These are phyloP conservation scores for Papiliotrema terrestris DNA, from an alignment of 1,284 basidiomycete species.

Conservation along the genomic window DNA sequence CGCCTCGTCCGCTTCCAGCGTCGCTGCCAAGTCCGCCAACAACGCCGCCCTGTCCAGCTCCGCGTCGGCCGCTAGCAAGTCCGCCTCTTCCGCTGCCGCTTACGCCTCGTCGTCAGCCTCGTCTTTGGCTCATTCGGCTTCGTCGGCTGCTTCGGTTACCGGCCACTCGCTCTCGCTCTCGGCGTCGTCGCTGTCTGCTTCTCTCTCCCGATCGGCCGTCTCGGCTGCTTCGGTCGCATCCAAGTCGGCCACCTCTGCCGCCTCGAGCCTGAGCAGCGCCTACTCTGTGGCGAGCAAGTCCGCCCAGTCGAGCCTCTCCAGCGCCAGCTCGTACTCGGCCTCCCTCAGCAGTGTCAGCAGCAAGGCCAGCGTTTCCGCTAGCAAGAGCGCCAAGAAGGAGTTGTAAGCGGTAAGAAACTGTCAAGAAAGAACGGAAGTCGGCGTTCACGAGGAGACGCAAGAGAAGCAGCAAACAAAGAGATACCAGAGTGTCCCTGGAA, in stretches of 20 bases:
- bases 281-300: slow-evolving; percentile 52
- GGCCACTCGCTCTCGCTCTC: slow-evolving; percentile 36
- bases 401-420: slow-evolving; percentile 16
- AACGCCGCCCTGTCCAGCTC: slow-evolving; percentile 35
- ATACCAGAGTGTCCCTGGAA: not conserved
- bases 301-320: slow-evolving; percentile 27
- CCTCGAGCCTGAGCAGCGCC: slow-evolving; percentile 23
- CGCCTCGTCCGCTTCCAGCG: slow-evolving; percentile 34
- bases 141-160: slow-evolving; percentile 52
- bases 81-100: slow-evolving; percentile 35
- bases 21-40: slow-evolving; percentile 35
- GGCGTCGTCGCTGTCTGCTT: slow-evolving; percentile 26
- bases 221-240: slow-evolving; percentile 34
- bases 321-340: slow-evolving; percentile 33
- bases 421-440: not conserved
- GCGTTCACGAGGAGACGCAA: not conserved
- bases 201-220: slow-evolving; percentile 27
- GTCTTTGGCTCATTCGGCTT: slow-evolving; percentile 34
- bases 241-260: slow-evolving; percentile 27
- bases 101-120: slow-evolving; percentile 47
- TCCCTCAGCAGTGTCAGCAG: slow-evolving; percentile 20
- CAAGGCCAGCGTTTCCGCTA: slow-evolving; percentile 17
- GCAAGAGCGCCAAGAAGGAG: slow-evolving; percentile 34
- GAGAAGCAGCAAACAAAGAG: not conserved
- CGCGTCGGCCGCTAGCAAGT: slow-evolving; percentile 41